Conservation (phyloP, 495 filamentous ascomycete species). For the Podospora fimiseda region DNA sequence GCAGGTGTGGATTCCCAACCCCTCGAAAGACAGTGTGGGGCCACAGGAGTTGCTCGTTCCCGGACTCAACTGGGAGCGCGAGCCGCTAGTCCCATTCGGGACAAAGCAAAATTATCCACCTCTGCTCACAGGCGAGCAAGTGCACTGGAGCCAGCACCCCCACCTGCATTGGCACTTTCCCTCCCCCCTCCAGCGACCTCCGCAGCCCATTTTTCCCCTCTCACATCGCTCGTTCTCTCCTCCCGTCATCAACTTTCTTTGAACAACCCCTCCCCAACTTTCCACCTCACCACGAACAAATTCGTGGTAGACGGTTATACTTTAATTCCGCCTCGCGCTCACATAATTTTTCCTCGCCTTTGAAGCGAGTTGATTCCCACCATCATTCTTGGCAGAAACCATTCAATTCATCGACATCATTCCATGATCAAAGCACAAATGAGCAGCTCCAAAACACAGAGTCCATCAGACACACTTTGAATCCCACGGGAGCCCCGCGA, state of each 20-base stretch:
- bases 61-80: conserved; percentile 13
- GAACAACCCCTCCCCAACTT: conserved; percentile 28
- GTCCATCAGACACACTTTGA: conserved; percentile 56
- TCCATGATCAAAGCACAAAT: conserved; percentile 56
- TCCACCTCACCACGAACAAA: conserved; percentile 14
- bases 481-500: conserved; percentile 49
- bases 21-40: conserved; percentile 11
- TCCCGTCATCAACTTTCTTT: conserved; percentile 20
- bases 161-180: conserved; percentile 20
- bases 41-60: conserved; percentile 8
- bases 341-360: conserved; percentile 21
- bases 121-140: conserved; percentile 7
- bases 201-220: conserved; percentile 30
- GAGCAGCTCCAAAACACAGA: conserved; percentile 43
- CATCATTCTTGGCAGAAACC: conserved; percentile 21
- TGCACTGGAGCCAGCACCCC: conserved; percentile 17
- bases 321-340: conserved; percentile 1
- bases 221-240: conserved; percentile 22
- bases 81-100: conserved; percentile 15
- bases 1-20: conserved; percentile 17
- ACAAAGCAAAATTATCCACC: conserved; percentile 25
- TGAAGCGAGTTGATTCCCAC: conserved; percentile 19
- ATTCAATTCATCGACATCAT: conserved; percentile 17
- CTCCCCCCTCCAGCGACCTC: conserved; percentile 17
- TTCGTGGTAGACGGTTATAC: conserved; percentile 2